Conservation (phyloP, 345 rosid species). For the Populus euphratica region DNA sequence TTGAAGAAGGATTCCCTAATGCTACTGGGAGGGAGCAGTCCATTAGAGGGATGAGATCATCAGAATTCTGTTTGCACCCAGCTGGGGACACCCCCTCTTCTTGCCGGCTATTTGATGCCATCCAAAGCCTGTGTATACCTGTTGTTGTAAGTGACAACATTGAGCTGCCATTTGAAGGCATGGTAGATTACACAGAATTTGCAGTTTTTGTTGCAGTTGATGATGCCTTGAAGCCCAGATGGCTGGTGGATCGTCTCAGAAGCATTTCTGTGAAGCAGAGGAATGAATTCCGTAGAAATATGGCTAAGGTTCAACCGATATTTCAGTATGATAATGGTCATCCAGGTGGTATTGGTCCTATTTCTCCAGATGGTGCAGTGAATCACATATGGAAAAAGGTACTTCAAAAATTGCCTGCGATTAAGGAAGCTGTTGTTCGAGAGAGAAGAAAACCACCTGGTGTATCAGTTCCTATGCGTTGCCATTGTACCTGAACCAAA, state of each 20-base stretch:
- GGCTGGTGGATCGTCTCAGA: conserved; percentile 62
- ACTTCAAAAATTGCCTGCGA: conserved; percentile 62
- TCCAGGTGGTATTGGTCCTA: conserved; percentile 64
- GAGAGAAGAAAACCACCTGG: conserved; percentile 72
- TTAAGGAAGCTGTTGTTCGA: conserved; percentile 66
- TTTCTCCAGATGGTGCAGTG: conserved; percentile 72
- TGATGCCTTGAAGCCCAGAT: conserved; percentile 71
- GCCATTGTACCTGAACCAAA: conserved; percentile 65
- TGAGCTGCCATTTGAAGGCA: conserved; percentile 93
- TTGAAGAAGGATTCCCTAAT: conserved; percentile 99
- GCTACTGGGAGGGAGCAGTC: conserved; percentile 91
- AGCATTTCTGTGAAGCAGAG: conserved; percentile 46
- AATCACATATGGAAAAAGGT: conserved; percentile 87
- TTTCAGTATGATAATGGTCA: conserved; percentile 67
- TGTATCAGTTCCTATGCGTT: conserved; percentile 60
- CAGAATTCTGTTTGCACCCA: conserved; percentile 94
- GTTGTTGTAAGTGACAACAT: conserved; percentile 80
- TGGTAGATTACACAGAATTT: conserved; percentile 65
- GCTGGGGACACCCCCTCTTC: conserved; percentile 98
- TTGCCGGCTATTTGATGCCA: conserved; percentile 92
- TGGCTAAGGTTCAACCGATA: conserved; percentile 55
- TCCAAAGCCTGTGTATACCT: conserved; percentile 92
- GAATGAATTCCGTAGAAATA: conserved; percentile 49
- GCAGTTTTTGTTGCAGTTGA: conserved; percentile 64
- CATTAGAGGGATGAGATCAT: conserved; percentile 80